These are phyloP conservation scores for Vachellia pachyceras DNA, from an alignment of 306 rosid genomes.

Conservation along the genomic window DNA sequence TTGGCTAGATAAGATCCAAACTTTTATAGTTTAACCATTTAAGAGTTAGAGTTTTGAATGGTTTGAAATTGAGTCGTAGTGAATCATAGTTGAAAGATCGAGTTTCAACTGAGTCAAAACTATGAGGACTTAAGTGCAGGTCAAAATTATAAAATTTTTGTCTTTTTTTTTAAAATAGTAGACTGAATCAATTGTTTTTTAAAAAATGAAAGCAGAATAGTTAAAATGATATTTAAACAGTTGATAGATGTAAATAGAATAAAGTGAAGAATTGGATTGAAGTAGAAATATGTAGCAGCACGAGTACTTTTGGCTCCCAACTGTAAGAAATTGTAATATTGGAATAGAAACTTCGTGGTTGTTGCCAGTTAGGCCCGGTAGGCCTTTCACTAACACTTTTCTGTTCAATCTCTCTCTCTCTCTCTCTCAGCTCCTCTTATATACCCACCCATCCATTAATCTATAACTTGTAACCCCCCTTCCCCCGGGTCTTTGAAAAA, in stretches of 20 bases:
- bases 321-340: neutral
- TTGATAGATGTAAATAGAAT: neutral
- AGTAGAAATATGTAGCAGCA: neutral
- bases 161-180: too few relatives aligned
- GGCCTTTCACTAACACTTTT: neutral
- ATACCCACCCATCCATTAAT: neutral
- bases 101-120: too few relatives aligned
- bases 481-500: conserved; percentile 9
- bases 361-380: neutral
- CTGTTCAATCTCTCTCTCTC: neutral
- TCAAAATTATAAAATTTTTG: too few relatives aligned
- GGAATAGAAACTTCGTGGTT: conserved; percentile 8
- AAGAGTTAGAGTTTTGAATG: too few relatives aligned
- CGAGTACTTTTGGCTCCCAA: neutral
- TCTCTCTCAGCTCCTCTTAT: neutral
- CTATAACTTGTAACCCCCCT: neutral
- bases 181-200: neutral
- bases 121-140: too few relatives aligned
- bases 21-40: too few relatives aligned
- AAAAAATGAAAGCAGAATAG: too few relatives aligned
- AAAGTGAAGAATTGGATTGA: neutral
- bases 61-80: too few relatives aligned
- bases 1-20: too few relatives aligned
- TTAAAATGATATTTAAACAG: neutral
- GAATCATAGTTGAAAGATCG: too few relatives aligned